Evolutionary conservation across 2,329 filamentous ascomycete species (phyloP), one percentile per base, ranked within the genome.

Genomic region (Alternaria gaisen): DNA sequence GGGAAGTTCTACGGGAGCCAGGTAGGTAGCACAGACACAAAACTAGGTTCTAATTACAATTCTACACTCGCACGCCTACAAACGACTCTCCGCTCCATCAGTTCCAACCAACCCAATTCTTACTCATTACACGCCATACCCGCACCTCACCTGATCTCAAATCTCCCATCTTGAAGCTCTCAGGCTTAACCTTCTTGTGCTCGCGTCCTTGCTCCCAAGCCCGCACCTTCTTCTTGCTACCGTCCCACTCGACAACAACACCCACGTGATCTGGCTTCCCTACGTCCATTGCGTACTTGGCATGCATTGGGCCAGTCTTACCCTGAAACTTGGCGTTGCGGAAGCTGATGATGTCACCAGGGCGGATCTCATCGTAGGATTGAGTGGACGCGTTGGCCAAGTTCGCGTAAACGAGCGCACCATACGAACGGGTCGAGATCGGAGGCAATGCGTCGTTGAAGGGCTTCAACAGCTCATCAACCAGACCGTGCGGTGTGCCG

Each of bases 171-270:
- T 94, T 92, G 82, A 94, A 98, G 80, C 93, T 97, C 83, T 98
- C 94, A 63, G 92, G 83, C 83, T 96, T 95, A 56, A 96, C 90
- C 83, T 97, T 98, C 79, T 91, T 94, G 77, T 89, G 94, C 82
- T 98, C 94, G 14, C 94, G 84, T 0, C 94, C 94, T 77, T 99
- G 95, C 79, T 98, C 95, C 92, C 93, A 98, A 2, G 90, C 94
- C 28, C 94, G 84, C 26, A 99, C 90, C 85, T 98, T 97, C 86
- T 97, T 97, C 87, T 97, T 97, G 41, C 93, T 97, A 3, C 95
- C 95, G 78, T 99, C 95, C 95, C 95, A 99, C 78, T 99, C 95
- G 10, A 93, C 87, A 4, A 99, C 94, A 3, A 99, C 83, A 2
- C 87, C 95, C 0, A 98, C 94, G 73, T 99, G 95, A 65, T 94